Conservation (phyloP, 768 basidiomycete species). For the Mycena galopus region DNA sequence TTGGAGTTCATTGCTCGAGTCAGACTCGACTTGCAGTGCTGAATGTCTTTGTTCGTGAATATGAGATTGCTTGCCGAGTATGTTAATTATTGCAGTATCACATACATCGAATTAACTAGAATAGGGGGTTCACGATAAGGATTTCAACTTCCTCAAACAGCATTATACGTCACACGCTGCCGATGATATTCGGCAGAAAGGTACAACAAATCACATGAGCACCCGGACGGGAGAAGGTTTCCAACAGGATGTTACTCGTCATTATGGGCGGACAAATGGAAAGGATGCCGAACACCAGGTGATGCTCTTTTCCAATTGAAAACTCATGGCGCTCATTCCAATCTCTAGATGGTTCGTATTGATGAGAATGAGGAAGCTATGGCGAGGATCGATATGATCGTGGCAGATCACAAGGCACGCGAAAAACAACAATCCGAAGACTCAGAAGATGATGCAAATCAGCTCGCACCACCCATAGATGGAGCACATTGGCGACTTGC, state of each 20-base stretch:
- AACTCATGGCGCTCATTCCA: not conserved
- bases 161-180: conserved; percentile 11
- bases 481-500: not conserved
- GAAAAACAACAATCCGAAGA: not conserved
- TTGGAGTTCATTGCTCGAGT: not conserved
- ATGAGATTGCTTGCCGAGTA: not conserved
- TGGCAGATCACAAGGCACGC: not conserved
- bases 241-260: conserved; percentile 12
- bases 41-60: not conserved
- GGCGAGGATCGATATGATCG: conserved; percentile 17
- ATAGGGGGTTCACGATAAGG: not conserved
- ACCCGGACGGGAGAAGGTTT: conserved; percentile 21
- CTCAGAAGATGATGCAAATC: not conserved
- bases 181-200: not conserved
- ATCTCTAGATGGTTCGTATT: not conserved
- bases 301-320: no score
- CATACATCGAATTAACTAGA: not conserved
- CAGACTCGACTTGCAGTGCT: not conserved
- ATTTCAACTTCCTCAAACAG: conserved; percentile 18
- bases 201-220: conserved; percentile 14
- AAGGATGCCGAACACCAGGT: conserved; percentile 25
- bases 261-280: conserved; percentile 15
- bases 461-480: not conserved
- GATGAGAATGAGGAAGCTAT: conserved; percentile 28
- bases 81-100: not conserved